Evolutionary conservation across 2,329 filamentous ascomycete species (phyloP), one percentile per base, ranked within the genome.

Genomic region (Pseudocercospora fijiensis): DNA sequence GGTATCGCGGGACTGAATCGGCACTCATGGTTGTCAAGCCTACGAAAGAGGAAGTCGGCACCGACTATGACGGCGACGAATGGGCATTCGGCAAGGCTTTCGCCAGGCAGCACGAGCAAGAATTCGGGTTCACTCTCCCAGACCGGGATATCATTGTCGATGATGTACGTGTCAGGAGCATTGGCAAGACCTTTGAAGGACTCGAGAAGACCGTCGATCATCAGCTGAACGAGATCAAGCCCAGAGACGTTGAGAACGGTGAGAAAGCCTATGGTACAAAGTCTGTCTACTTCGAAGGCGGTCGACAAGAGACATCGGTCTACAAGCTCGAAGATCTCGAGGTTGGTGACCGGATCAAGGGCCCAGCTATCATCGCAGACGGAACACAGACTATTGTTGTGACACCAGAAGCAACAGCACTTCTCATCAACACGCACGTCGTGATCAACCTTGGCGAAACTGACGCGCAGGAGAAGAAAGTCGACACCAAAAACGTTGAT

Each of bases 381-480:
- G 89, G 89, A 8, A 93, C 90, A 0, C 94, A 97, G 77, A 98
- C 94, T 0, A 95, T 98, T 66, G 91, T 97, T 0, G 88, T 97
- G 2, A 90, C 91, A 0, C 94, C 93, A 0, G 85, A 85, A 28
- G 86, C 92, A 2, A 86, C 86, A 22, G 94, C 93, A 0, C 78
- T 92, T 24, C 83, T 96, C 30, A 87, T 96, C 18, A 84, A 91
- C 66, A 96, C 92, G 0, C 94, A 96, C 71, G 91, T 97, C 7
- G 84, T 97, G 6, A 93, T 97, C 73, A 92, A 96, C 68, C 85
- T 95, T 45, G 86, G 88, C 60, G 87, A 87, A 53, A 70, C 63
- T 9, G 64, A 69, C 68, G 65, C 74, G 59, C 66, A 81, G 73
- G 77, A 84, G 16, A 80, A 79, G 65, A 78, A 82, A 63, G 75